Evolutionary conservation across 2,329 filamentous ascomycete genomes (phyloP), one percentile per base, ranked within the genome.

Genomic region (Aureobasidium musti): DNA sequence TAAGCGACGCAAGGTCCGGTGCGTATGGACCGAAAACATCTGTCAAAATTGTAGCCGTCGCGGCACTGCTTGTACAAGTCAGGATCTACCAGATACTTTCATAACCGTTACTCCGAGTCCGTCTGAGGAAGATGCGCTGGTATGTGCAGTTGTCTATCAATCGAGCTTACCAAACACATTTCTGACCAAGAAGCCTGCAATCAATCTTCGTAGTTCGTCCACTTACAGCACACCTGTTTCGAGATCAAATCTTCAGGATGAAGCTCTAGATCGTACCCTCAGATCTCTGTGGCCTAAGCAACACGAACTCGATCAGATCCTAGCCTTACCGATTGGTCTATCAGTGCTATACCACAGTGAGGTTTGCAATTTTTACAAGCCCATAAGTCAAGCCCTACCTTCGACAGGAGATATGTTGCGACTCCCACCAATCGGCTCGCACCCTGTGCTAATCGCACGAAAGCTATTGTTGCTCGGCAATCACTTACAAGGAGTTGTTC

Each of bases 1-100:
- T 26, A 56, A 56, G 35, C 33, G 35, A 56, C 52, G 52, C n/a
- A 56, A 56, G 23, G 52, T 56, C n/a, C 33, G 52, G 26, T 56
- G 52, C 19, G 33, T 53, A 10, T 39, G 13, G n/a, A 30, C 30
- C 33, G 52, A 56, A 5, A 5, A 39, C 3, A 26, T 39, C 52
- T 56, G 52, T 13, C n/a, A 39, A 5, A 56, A 56, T 14, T 56
- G 52, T 21, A 37, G 33, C 17, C 52, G 52, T 41, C 52, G 52
- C n/a, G 21, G 52, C 14, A 56, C 52, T 23, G 21, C 13, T 37
- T 56, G 52, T 26, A 56, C 41, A 21, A 39, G 33, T 19, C 52
- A 56, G 14, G 52, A 56, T 11, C 21, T 56, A 39, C 52, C 52
- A 8, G 52, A 56, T 35, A 13, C 8, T 17, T 13, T 13, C 19